phyloP scores from a whole-genome alignment of 1,284 basidiomycete species.

The Salmacisia buchloeana region DNA sequence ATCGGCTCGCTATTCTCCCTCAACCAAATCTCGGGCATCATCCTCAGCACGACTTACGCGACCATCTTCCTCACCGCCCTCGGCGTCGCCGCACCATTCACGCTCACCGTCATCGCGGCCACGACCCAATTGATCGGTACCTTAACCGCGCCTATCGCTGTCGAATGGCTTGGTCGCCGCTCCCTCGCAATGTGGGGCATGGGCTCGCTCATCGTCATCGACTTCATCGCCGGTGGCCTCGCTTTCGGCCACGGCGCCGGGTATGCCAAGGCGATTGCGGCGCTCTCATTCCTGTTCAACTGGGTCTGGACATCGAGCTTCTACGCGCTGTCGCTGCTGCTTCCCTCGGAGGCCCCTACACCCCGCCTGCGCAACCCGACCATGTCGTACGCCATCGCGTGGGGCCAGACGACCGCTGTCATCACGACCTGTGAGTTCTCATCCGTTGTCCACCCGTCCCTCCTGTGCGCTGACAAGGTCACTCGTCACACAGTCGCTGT shows the following conservation, averaged over 20 bases:
- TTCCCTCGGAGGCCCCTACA: conserved; percentile 37
- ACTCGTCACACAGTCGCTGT: conserved; percentile 16
- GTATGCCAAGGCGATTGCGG: conserved; percentile 23
- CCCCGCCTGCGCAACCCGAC: conserved; percentile 33
- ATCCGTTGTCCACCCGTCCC: neutral
- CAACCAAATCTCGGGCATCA: conserved; percentile 39
- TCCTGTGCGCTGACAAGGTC: neutral
- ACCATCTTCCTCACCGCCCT: conserved; percentile 35
- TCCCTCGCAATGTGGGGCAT: conserved; percentile 32
- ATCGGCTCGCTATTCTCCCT: conserved; percentile 37
- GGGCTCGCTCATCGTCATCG: conserved; percentile 27
- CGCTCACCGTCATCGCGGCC: conserved; percentile 30
- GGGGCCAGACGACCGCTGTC: conserved; percentile 35
- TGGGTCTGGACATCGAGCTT: conserved; percentile 38
- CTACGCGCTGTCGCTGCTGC: conserved; percentile 36
- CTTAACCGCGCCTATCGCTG: conserved; percentile 27
- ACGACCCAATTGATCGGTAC: conserved; percentile 28
- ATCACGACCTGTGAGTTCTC: conserved; percentile 23
- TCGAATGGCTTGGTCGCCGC: conserved; percentile 32
- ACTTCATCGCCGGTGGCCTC: conserved; percentile 25
- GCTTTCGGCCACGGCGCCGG: conserved; percentile 20
- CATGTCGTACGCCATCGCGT: conserved; percentile 39
- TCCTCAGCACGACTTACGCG: conserved; percentile 35
- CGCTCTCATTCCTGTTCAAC: conserved; percentile 37
- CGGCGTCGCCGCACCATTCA: conserved; percentile 28